Percentiles rank a stretch among this genome's conserved stretches.
Evolutionary conservation across 2,329 filamentous ascomycete species (phyloP).

Genomic region (Monilinia aucupariae): DNA sequence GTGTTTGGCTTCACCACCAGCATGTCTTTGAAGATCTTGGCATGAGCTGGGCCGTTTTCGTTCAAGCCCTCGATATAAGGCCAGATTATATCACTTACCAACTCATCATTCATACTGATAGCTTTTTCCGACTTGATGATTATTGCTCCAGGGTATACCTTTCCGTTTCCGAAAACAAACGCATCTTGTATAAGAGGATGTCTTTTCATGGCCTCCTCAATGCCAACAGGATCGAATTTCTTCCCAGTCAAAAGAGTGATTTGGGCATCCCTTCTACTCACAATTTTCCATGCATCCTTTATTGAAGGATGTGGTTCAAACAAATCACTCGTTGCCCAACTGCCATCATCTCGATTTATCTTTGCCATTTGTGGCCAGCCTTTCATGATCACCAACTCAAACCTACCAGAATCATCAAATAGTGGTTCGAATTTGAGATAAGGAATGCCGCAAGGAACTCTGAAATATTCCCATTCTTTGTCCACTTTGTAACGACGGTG

Average conservation of each 20-base stretch:
- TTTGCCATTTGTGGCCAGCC: conserved; percentile 57
- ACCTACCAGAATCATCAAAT: conserved; percentile 36
- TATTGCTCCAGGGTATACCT: conserved; percentile 51
- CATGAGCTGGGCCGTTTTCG: neutral
- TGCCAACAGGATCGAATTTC: conserved; percentile 37
- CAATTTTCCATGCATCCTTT: conserved; percentile 54
- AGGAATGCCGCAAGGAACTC: conserved; percentile 35
- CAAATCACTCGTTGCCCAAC: conserved; percentile 58
- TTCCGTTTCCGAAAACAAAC: conserved; percentile 56
- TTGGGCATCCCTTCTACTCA: conserved; percentile 56
- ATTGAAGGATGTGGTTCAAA: conserved; percentile 51
- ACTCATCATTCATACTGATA: conserved; percentile 32
- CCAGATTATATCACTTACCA: conserved; percentile 5
- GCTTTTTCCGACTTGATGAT: conserved; percentile 42
- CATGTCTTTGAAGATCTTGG: conserved; percentile 9
- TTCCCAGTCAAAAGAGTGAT: conserved; percentile 60
- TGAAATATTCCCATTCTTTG: conserved; percentile 56
- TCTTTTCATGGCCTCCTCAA: conserved; percentile 51
- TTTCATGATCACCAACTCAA: conserved; percentile 50
- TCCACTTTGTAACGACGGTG: conserved; percentile 46
- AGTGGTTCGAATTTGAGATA: conserved; percentile 45
- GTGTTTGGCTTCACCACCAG: neutral
- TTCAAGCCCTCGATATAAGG: neutral
- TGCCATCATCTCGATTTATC: conserved; percentile 48
- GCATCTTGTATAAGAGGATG: conserved; percentile 45